Conservation (phyloP, 768 basidiomycete genomes). For the Terana coerulea region DNA sequence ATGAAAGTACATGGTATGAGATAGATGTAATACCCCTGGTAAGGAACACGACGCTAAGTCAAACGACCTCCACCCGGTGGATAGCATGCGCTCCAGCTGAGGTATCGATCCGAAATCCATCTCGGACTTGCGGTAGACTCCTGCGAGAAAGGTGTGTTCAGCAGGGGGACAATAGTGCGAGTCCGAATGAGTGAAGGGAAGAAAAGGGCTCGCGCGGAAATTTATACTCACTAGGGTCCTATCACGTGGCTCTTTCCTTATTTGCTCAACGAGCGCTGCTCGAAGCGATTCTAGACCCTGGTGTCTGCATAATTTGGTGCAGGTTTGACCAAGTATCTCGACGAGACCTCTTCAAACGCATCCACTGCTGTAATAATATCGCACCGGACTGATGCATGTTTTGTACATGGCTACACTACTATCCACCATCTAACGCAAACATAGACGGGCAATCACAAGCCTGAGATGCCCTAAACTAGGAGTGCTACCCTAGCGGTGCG, state of each 20-base stretch:
- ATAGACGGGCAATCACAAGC: too few relatives aligned
- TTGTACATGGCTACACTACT: too few relatives aligned
- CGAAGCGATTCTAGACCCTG: too few relatives aligned
- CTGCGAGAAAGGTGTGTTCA: constrained; percentile 28
- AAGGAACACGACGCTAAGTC: constrained; percentile 34
- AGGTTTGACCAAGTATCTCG: too few relatives aligned
- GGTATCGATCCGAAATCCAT: constrained; percentile 21
- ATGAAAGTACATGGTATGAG: not conserved
- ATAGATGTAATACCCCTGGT: constrained; percentile 32
- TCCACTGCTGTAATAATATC: too few relatives aligned
- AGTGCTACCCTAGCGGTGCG: too few relatives aligned
- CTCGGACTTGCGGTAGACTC: constrained; percentile 38
- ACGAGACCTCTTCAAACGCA: too few relatives aligned
- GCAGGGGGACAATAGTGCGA: constrained; percentile 40
- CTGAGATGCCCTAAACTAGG: too few relatives aligned
- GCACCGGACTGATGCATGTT: too few relatives aligned
- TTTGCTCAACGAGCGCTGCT: too few relatives aligned
- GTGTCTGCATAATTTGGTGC: too few relatives aligned
- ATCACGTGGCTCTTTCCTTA: not conserved
- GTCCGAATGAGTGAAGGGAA: constrained; percentile 32
- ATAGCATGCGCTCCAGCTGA: constrained; percentile 35
- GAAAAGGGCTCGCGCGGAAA: not conserved
- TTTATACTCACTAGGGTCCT: not conserved
- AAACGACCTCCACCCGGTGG: constrained; percentile 16
- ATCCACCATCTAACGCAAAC: too few relatives aligned